Evolutionary conservation across 768 basidiomycete species (phyloP).

Genomic region (Mycena venus): DNA sequence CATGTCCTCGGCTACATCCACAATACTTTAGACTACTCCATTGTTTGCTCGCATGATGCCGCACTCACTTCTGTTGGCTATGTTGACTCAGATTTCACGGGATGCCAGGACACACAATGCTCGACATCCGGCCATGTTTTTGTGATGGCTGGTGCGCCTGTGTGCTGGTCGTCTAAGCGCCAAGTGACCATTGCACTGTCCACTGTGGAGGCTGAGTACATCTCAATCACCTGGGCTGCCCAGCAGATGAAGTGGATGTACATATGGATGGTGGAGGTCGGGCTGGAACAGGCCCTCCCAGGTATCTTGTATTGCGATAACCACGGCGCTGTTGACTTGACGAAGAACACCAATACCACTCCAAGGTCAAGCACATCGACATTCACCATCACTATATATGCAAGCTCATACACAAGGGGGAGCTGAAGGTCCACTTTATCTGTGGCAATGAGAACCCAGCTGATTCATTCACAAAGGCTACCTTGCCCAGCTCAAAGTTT

Average conservation of each 20-base stretch:
- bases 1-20: background rate
- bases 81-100: constrained; percentile 42
- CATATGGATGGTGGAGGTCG: background rate
- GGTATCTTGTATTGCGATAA: background rate
- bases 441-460: background rate
- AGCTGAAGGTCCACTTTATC: background rate
- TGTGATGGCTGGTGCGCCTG: constrained; percentile 34
- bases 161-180: constrained; percentile 38
- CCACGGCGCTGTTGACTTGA: background rate
- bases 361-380: constrained; percentile 2
- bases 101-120: constrained; percentile 31
- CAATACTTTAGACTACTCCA: background rate
- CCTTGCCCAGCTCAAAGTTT: background rate
- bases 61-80: background rate
- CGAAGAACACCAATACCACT: no score
- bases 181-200: background rate
- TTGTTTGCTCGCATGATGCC: background rate
- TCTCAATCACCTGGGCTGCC: no score
- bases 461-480: background rate
- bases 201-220: no score
- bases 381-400: background rate
- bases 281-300: background rate
- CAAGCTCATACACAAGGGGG: background rate
- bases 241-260: no score
- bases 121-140: constrained; percentile 42